Conservation (phyloP, 345 rosid genomes). For the Corymbia maculata region DNA sequence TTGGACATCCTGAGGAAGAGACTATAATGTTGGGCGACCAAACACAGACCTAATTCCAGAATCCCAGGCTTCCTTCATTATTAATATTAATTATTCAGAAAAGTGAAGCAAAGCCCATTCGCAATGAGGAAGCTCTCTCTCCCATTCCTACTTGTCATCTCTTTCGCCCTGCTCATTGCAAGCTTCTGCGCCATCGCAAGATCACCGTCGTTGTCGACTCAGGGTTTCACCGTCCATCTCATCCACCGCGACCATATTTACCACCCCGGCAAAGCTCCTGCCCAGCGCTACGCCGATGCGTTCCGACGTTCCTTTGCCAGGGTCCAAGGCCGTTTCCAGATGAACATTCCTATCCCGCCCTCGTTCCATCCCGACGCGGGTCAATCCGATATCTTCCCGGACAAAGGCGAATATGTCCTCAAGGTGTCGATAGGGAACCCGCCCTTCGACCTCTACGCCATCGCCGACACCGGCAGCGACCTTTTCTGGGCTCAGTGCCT, state of each 20-base stretch:
- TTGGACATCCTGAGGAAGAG: not conserved
- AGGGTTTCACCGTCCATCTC: conserved; percentile 10
- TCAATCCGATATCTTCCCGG: not conserved
- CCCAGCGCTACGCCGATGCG: not conserved
- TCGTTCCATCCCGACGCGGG: not conserved
- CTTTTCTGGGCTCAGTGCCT: conserved; percentile 6
- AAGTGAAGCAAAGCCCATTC: not conserved
- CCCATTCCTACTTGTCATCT: not conserved
- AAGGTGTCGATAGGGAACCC: conserved; percentile 1
- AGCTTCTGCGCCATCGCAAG: not conserved
- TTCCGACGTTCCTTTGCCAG: conserved; percentile 1
- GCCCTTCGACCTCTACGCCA: not conserved
- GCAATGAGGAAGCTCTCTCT: not conserved
- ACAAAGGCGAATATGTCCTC: not conserved
- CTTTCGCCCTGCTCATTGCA: not conserved
- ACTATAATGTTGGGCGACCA: not conserved
- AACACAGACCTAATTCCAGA: not conserved
- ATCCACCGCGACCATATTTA: conserved; percentile 21
- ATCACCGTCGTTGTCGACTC: not conserved
- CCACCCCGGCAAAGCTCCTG: not conserved
- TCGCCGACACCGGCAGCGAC: conserved; percentile 4
- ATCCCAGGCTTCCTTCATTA: not conserved
- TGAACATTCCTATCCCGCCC: not conserved
- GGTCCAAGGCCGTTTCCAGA: not conserved
- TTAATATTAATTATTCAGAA: too few relatives aligned